phyloP scores from a whole-genome alignment of 2,329 filamentous ascomycete species.

The Venturia nashicola region DNA sequence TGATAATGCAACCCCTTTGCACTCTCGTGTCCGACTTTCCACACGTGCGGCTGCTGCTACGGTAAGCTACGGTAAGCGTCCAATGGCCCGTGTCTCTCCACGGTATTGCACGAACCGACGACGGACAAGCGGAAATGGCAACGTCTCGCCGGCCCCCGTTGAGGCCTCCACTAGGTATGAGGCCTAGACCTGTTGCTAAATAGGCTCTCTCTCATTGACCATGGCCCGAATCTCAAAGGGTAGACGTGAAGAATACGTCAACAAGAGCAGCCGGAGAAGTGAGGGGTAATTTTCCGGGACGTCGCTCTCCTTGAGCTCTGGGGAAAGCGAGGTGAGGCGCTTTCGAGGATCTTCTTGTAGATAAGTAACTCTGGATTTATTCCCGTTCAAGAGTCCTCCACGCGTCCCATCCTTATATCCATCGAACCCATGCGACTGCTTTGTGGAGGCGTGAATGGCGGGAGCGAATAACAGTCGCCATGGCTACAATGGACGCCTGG shows the following conservation, averaged over 20 bases:
- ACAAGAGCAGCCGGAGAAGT: background rate
- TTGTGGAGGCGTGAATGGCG: slow-evolving; percentile 1
- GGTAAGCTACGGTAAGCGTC: no score
- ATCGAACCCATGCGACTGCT: slow-evolving; percentile 1
- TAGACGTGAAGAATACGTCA: background rate
- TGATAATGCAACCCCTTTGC: no score
- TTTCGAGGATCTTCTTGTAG: background rate
- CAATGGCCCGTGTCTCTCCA: no score
- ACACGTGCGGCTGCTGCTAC: no score
- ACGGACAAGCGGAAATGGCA: background rate
- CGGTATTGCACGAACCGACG: no score
- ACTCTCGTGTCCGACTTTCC: no score
- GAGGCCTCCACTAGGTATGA: background rate
- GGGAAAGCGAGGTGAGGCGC: background rate
- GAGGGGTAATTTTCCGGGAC: background rate
- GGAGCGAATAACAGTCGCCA: background rate
- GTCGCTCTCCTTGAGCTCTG: background rate
- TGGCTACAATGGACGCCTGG: background rate
- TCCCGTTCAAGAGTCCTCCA: background rate
- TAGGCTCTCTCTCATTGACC: background rate
- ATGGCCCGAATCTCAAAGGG: background rate
- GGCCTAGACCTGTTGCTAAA: background rate
- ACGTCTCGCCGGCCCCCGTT: background rate
- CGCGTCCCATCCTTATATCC: background rate
- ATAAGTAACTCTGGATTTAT: background rate